These are phyloP conservation scores for Mortierella alpina DNA, from an alignment of 192 early-diverging fungal species.

Conservation along the genomic window DNA sequence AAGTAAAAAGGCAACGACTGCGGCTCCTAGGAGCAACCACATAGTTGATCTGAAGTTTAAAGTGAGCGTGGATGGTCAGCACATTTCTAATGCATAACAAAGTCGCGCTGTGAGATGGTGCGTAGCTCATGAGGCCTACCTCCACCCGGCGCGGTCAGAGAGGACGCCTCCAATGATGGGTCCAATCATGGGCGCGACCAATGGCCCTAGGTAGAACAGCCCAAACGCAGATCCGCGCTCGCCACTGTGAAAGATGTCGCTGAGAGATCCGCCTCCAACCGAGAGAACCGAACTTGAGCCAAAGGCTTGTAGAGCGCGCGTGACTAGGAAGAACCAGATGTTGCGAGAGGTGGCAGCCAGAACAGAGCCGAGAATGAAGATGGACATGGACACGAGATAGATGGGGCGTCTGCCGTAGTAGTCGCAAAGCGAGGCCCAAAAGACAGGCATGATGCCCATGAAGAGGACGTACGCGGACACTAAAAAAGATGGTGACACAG, in stretches of 20 bases:
- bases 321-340: conserved; percentile 52
- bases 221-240: conserved; percentile 55
- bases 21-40: conserved; percentile 45
- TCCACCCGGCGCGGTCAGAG: conserved; percentile 35
- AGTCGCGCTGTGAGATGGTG: no score
- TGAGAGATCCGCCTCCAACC: conserved; percentile 52
- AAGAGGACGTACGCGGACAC: conserved; percentile 41
- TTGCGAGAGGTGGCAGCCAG: conserved; percentile 43
- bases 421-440: conserved; percentile 53
- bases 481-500: conserved; percentile 1
- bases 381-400: conserved; percentile 48
- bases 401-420: conserved; percentile 46
- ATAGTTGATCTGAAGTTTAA: conserved; percentile 24
- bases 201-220: conserved; percentile 42
- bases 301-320: conserved; percentile 53
- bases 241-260: conserved; percentile 50
- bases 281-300: conserved; percentile 42
- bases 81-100: no score
- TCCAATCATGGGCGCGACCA: conserved; percentile 54
- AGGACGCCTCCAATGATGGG: conserved; percentile 55
- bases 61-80: no score
- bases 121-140: conserved; percentile 1
- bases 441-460: conserved; percentile 44
- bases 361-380: conserved; percentile 51
- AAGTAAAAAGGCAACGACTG: conserved; percentile 28